Base-by-base conservation (phyloP, 2,329 filamentous ascomycete species). In the Fusarium chaquense region DNA sequence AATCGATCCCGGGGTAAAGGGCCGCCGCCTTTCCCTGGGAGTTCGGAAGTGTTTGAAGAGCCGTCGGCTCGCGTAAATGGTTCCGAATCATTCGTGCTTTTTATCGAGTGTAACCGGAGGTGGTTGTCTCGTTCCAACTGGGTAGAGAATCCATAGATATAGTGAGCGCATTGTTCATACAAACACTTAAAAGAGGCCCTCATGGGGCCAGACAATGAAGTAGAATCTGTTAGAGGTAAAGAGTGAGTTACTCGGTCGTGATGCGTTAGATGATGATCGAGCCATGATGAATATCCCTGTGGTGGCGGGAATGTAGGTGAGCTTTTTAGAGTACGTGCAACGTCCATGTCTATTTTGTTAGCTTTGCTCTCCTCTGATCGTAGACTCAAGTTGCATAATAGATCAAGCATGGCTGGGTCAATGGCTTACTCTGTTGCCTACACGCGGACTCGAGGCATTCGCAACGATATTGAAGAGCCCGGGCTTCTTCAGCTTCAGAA, bases 401-500 rank as follows among this genome's bases (percentile, higher is more conserved):
- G 35, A 40, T 49, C 20, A 26, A 24, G 40, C 45, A 46, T 45
- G 22, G 30, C n/a, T 33, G 54, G 54, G 35, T 36, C 35, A 22
- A 38, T 22, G 20, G 72, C 74, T 67, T 71, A 80, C 78, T 73
- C 66, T 79, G 74, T 61, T 78, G 76, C 54, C 86, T 75, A 71
- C 85, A 85, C 58, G 82, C 83, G 53, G 80, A 80, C 73, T 88
- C 85, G 57, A 89, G 83, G 75, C 85, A 87, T 77, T 89, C 86
- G 77, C 86, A 88, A 69, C 83, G 84, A 72, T 88, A 86, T 75
- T 89, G 86, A 55, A 88, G 77, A 38, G 82, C 81, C 58, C 86
- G 82, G 28, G 86, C 86, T 75, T 89, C 87, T 76, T 89, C 86
- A 26, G 83, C 81, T 67, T 87, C 84, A 55, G 85, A 88, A 57